phyloP scores from a whole-genome alignment of 176 grass and related monocot species.

The Zea mays region DNA sequence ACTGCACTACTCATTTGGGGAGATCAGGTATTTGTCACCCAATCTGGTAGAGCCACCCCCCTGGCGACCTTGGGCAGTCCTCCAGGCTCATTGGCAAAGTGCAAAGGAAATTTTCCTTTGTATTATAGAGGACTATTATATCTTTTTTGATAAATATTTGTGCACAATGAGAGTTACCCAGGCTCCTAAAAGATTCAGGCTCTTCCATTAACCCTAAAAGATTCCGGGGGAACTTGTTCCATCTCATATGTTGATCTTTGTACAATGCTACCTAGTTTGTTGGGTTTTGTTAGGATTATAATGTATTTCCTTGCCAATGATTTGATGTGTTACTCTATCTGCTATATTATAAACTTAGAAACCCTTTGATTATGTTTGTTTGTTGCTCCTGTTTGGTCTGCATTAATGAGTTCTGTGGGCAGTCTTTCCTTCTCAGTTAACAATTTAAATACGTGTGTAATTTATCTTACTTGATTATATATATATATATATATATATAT shows the following conservation, averaged over 20 bases:
- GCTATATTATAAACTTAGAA: not conserved
- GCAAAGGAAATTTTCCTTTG: too few relatives aligned
- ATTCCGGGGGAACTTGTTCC: not conserved
- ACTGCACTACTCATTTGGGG: not conserved
- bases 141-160: too few relatives aligned
- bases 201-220: not conserved
- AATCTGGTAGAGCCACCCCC: too few relatives aligned
- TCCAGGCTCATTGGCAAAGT: too few relatives aligned
- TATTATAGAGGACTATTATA: too few relatives aligned
- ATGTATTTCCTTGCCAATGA: not conserved
- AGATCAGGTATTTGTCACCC: not conserved
- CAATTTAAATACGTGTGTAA: not conserved
- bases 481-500: too few relatives aligned
- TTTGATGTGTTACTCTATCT: constrained; percentile 8
- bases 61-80: too few relatives aligned
- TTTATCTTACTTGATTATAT: not conserved
- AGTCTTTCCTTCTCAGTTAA: not conserved
- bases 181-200: too few relatives aligned
- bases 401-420: not conserved
- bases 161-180: too few relatives aligned
- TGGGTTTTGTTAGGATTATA: not conserved
- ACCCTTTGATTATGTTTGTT: not conserved
- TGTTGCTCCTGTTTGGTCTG: not conserved
- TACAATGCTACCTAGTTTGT: not conserved
- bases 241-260: not conserved